Base-by-base conservation (phyloP, 108 stramenopile genomes). In the Cyclotella choctawhatcheeana region DNA sequence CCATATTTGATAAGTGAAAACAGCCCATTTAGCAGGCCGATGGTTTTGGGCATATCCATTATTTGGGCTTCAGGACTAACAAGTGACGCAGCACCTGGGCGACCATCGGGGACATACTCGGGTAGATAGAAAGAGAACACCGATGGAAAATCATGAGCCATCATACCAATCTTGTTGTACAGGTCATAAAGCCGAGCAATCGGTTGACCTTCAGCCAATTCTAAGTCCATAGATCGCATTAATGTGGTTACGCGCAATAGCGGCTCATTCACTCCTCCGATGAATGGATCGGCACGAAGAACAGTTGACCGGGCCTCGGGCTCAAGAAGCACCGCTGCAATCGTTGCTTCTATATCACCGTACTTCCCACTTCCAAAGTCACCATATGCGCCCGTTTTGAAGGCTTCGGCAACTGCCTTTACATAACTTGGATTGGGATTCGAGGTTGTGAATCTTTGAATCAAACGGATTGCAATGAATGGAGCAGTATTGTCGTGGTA, bases 341-440 rank as follows among this genome's bases (percentile, higher is more conserved):
- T 69, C 6, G 82, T 83, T 17, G 89, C 85, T 25, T 24, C 78
- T n/a, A n/a, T n/a, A n/a, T n/a, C 84, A 3, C 90, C 90, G 66
- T 85, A 86, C 22, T 60, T 58, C 22, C 86, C 87, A 33, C 55
- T 29, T 2, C 87, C 90, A 68, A 88, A 78, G 12, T 21, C 26
- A 0, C 30, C 35, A 69, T 73, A 86, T 3, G 22, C 31, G 0
- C 89, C 89, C 13, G 33, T 81, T 17, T 35, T 62, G 69, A 87
- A 91, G 8, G 90, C 90, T 6, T 30, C 37, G 0, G 87, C 82
- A n/a, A 77, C 84, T 3, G 60, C 44, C 62, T 69, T 30, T 0
- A 90, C 82, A 58, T 81, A 88, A 2, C 82, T 20, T 24, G 89
- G 87, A 20, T 75, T 74, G 33, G 90, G 87, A 73, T 91, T 91